Evolutionary conservation across 768 basidiomycete genomes (phyloP).

Genomic region (Naganishia vaughanmartiniae): DNA sequence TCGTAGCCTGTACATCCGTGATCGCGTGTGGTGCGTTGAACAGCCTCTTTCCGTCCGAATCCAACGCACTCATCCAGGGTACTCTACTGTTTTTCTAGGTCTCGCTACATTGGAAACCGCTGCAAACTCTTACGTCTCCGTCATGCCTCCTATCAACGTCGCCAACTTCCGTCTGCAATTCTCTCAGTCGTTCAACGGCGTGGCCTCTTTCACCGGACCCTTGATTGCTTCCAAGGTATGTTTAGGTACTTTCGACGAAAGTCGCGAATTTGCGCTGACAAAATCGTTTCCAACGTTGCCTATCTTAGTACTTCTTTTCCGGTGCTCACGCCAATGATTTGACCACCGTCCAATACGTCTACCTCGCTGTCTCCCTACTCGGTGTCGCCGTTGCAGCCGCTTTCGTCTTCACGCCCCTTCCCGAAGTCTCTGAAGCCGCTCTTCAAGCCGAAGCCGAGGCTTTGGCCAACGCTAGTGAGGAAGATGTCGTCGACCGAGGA

Average conservation of each 20-base stretch:
- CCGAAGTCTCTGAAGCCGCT: constrained; percentile 40
- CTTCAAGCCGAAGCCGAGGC: constrained; percentile 35
- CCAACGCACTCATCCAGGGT: constrained; percentile 66
- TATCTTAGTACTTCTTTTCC: constrained; percentile 72
- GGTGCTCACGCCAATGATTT: constrained; percentile 63
- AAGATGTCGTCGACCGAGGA: constrained; percentile 54
- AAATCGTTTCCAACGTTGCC: constrained; percentile 54
- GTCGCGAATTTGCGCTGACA: too few relatives aligned
- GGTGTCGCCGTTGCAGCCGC: constrained; percentile 37
- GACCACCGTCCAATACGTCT: constrained; percentile 56
- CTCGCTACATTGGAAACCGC: constrained; percentile 38
- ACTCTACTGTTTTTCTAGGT: constrained; percentile 53
- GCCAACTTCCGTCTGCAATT: constrained; percentile 36
- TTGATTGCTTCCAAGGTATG: constrained; percentile 51
- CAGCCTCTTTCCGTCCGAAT: constrained; percentile 61
- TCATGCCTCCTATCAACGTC: constrained; percentile 29
- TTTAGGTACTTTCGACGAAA: constrained; percentile 59
- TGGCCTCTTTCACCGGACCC: constrained; percentile 39
- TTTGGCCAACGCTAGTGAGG: constrained; percentile 49
- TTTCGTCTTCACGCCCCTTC: constrained; percentile 40
- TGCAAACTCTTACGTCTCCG: constrained; percentile 36
- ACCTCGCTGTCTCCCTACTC: constrained; percentile 43
- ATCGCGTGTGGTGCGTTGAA: constrained; percentile 57
- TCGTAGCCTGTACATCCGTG: constrained; percentile 64
- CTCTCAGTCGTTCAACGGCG: constrained; percentile 38